Percentiles rank a stretch among this genome's conserved stretches.
Evolutionary conservation across 1,284 basidiomycete genomes (phyloP).

Genomic region (Apiotrichum montevideense): DNA sequence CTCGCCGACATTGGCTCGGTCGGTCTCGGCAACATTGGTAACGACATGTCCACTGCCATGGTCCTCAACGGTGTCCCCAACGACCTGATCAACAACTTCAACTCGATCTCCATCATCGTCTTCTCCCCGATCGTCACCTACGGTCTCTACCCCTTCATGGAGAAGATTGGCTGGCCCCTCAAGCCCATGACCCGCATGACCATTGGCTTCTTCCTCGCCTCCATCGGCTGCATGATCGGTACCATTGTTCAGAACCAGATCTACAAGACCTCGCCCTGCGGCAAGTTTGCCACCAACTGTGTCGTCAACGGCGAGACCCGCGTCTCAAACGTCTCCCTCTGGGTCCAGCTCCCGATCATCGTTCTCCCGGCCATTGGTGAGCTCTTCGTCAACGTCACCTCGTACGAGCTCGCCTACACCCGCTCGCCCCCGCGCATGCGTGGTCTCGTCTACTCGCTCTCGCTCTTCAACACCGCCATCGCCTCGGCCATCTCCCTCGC

Average conservation of each 20-base stretch:
- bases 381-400: conserved; percentile 50
- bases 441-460: conserved; percentile 44
- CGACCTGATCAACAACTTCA: conserved; percentile 50
- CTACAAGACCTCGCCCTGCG: conserved; percentile 48
- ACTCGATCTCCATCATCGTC: conserved; percentile 49
- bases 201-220: conserved; percentile 40
- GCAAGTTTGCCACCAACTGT: conserved; percentile 44
- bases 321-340: conserved; percentile 29
- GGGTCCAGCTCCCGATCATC: conserved; percentile 49
- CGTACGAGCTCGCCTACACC: conserved; percentile 51
- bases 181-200: conserved; percentile 34
- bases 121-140: conserved; percentile 48
- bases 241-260: conserved; percentile 50
- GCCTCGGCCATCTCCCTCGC: conserved; percentile 46
- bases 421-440: conserved; percentile 47
- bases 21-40: conserved; percentile 46
- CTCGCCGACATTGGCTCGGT: conserved; percentile 37
- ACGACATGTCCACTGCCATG: conserved; percentile 45
- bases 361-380: conserved; percentile 49
- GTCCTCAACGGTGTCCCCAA: conserved; percentile 48
- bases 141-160: conserved; percentile 48
- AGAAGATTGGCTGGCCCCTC: conserved; percentile 37
- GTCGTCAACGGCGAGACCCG: conserved; percentile 6
- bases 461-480: conserved; percentile 49
- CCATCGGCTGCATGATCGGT: conserved; percentile 46